Base-by-base conservation (phyloP, 2,329 filamentous ascomycete genomes). In the Fusarium sp. region DNA sequence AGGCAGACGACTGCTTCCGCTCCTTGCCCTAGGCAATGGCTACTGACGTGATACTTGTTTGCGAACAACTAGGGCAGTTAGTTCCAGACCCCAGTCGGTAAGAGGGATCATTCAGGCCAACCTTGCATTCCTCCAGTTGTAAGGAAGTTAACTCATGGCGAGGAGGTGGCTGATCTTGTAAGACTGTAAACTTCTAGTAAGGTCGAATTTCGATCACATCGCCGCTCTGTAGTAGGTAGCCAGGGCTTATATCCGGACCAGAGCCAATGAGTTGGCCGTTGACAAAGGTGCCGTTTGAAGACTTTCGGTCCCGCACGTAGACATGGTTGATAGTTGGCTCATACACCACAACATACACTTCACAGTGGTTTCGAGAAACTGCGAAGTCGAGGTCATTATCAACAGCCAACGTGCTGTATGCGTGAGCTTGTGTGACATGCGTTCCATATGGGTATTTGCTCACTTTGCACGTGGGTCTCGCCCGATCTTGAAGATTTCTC, bases 291-390 rank as follows among this genome's bases (percentile, higher is more conserved):
- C 89, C 89, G 61, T 87, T 87, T 22, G 81, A 81, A 9, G 89
- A 90, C 59, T 85, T 85, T 30, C 86, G 84, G 72, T 91, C 89
- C 20, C 88, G 86, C 35, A 89, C 87, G 70, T 89, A 90, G 45
- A 90, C 79, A 61, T 89, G 79, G 50, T 82, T 81, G 72, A 80
- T 63, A 14, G 78, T 80, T 26, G 80, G 78, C 50, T 89, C 87
- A 68, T 89, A 89, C 15, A 85, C 77, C 45, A 90, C 80, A 4
- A 85, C 86, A 76, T 90, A 90, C 38, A 90, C 81, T 72, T 89
- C 86, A 71, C 88, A 87, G 61, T 90, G 88, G 32, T 84, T 83
- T 58, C 87, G 85, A 4, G 89, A 90, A 26, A 90, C 82, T 1
- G 77, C 71, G 67, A 83, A 79, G 6, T 82, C 73, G n/a, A 58